Percentiles rank a stretch among this genome's conserved stretches.
phyloP scores from a whole-genome alignment of 73 alveolate genomes.

The Paramecium caudatum region DNA sequence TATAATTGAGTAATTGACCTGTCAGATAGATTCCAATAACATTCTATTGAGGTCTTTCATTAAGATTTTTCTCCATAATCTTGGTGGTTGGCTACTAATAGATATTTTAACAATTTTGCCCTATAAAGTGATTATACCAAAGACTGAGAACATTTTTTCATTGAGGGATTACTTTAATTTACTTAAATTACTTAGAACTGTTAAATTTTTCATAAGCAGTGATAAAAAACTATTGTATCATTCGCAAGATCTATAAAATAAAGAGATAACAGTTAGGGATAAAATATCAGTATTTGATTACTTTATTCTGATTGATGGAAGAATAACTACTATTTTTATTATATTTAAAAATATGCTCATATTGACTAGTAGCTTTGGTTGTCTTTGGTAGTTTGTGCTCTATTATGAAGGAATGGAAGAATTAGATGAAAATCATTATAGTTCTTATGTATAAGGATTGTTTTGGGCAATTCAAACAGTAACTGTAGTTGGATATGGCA shows the following conservation, averaged over 20 bases:
- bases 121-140: neutral
- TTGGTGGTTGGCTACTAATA: slow-evolving; percentile 51
- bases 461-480: slow-evolving; percentile 89
- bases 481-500: slow-evolving; percentile 91
- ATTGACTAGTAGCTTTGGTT: slow-evolving; percentile 24
- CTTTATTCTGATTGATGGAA: neutral
- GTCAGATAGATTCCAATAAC: slow-evolving; percentile 34
- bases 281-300: slow-evolving; percentile 23
- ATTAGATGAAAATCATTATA: neutral
- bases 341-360: slow-evolving; percentile 40
- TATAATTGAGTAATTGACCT: neutral
- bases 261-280: neutral
- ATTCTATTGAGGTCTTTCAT: neutral
- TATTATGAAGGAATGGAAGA: neutral
- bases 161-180: slow-evolving; percentile 21
- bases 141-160: neutral
- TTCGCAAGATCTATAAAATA: neutral
- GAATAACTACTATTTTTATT: neutral
- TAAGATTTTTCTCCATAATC: neutral
- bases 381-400: slow-evolving; percentile 37
- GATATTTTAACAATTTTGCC: slow-evolving; percentile 67
- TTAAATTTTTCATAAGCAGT: neutral
- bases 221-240: neutral
- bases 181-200: slow-evolving; percentile 15
- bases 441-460: slow-evolving; percentile 45